Percentiles rank a stretch among this genome's conserved stretches.
Conservation (phyloP, 306 rosid species). For the Lupinus albus region DNA sequence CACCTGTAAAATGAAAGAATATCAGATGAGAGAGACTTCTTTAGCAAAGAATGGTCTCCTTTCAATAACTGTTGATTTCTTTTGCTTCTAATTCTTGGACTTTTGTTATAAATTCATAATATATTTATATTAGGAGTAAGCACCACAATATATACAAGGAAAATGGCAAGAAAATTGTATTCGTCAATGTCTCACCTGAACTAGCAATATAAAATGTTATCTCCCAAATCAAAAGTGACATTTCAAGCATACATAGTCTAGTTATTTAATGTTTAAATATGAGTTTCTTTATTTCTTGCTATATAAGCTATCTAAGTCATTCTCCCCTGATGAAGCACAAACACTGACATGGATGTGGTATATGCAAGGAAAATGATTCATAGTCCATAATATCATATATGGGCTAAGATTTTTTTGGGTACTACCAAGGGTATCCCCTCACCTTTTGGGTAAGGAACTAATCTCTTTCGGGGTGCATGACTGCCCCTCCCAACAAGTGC, state of each 20-base stretch:
- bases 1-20: slow-evolving; percentile 56
- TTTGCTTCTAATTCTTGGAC: slow-evolving; percentile 13
- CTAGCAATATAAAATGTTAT: background rate
- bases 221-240: slow-evolving; percentile 23
- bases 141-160: background rate
- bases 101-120: background rate
- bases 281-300: background rate
- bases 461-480: no score
- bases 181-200: background rate
- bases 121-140: background rate
- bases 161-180: background rate
- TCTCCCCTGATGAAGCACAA: background rate
- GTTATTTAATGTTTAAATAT: background rate
- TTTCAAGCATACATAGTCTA: background rate
- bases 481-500: no score
- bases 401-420: no score
- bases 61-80: background rate
- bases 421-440: no score
- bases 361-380: no score
- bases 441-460: no score
- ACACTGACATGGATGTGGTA: no score
- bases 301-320: background rate
- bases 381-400: no score
- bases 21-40: slow-evolving; percentile 7
- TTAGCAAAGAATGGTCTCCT: slow-evolving; percentile 11